Evolutionary conservation across 257 asterid species (phyloP).

Genomic region (Capsicum baccatum): DNA sequence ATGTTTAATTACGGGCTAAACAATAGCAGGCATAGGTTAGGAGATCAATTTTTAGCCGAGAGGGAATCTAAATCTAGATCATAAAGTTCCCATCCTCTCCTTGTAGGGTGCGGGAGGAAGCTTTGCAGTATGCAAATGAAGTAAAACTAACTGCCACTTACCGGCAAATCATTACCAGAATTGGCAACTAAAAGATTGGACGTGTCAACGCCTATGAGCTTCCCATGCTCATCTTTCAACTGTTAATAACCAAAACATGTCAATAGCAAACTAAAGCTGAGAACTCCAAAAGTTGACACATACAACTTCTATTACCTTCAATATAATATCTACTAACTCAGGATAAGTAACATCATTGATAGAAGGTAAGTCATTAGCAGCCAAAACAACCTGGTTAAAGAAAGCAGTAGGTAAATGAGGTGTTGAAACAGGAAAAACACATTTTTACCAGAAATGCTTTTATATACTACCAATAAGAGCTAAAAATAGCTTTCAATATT

Average conservation of each 20-base stretch:
- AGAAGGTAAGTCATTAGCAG: constrained; percentile 95
- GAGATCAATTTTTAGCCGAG: background rate
- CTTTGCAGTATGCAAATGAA: background rate
- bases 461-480: background rate
- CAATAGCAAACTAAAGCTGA: constrained; percentile 35
- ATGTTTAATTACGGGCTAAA: background rate
- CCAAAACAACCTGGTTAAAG: constrained; percentile 77
- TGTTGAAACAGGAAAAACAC: constrained; percentile 3
- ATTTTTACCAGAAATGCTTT: background rate
- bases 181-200: constrained; percentile 84
- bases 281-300: constrained; percentile 24
- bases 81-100: background rate
- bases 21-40: background rate
- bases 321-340: constrained; percentile 76
- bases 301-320: constrained; percentile 56
- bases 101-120: background rate
- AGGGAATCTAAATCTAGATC: background rate
- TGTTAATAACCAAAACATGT: constrained; percentile 38
- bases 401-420: background rate
- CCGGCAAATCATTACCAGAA: constrained; percentile 97
- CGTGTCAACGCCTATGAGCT: constrained; percentile 81
- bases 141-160: constrained; percentile 47
- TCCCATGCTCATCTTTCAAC: constrained; percentile 90
- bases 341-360: constrained; percentile 85
- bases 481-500: background rate